Conservation (phyloP, 2,329 filamentous ascomycete genomes). For the Neoascochyta sp. region DNA sequence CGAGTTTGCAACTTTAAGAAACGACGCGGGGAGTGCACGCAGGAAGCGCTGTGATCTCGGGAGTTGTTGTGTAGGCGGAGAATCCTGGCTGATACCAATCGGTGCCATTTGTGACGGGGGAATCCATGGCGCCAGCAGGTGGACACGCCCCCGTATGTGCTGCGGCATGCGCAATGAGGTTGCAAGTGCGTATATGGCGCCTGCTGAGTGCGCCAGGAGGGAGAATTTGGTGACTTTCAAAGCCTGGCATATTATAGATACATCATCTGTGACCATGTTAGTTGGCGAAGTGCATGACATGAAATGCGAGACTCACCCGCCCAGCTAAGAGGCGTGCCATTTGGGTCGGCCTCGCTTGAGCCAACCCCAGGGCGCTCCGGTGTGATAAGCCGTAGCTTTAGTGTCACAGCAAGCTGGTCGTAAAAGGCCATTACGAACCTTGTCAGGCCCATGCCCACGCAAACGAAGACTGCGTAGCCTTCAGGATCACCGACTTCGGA, state of each 20-base stretch:
- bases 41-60: constrained; percentile 90
- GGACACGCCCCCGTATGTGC: constrained; percentile 88
- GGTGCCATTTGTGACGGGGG: constrained; percentile 63
- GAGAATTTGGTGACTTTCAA: constrained; percentile 95
- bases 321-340: constrained; percentile 88
- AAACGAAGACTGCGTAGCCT: constrained; percentile 90
- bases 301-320: constrained; percentile 60
- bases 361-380: constrained; percentile 92
- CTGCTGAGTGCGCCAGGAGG: constrained; percentile 90
- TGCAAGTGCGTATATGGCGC: constrained; percentile 94
- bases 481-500: constrained; percentile 93
- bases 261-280: constrained; percentile 59
- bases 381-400: constrained; percentile 87
- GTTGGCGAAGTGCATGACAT: constrained; percentile 38
- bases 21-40: constrained; percentile 80
- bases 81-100: constrained; percentile 62
- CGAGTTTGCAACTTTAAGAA: constrained; percentile 91
- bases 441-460: constrained; percentile 95
- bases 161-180: constrained; percentile 95
- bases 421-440: constrained; percentile 96
- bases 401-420: constrained; percentile 83
- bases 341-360: constrained; percentile 79
- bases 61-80: constrained; percentile 78
- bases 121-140: constrained; percentile 94
- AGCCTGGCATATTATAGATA: constrained; percentile 87